These are phyloP conservation scores for Hymenoscyphus scutula DNA, from an alignment of 2,329 filamentous ascomycete genomes.

Conservation along the genomic window DNA sequence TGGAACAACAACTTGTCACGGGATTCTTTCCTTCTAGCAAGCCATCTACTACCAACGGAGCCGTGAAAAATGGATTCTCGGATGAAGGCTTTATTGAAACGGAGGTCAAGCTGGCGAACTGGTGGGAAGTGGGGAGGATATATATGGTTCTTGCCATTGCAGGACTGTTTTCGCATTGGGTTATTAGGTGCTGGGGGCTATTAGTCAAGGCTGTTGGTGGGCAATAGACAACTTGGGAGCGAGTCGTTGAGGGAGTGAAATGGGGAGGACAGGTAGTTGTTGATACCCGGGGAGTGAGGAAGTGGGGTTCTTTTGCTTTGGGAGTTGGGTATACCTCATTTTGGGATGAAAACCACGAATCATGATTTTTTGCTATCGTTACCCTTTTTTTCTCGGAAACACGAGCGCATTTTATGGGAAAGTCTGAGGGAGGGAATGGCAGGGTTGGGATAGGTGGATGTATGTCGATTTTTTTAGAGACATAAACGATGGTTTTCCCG, in stretches of 20 bases:
- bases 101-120: conserved; percentile 34
- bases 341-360: neutral
- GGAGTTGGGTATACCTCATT: neutral
- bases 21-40: conserved; percentile 66
- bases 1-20: conserved; percentile 77
- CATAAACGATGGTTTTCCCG: neutral
- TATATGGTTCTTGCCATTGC: conserved; percentile 1
- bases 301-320: neutral
- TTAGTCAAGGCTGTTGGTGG: neutral
- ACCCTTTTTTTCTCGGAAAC: neutral
- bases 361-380: neutral
- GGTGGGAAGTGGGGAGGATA: conserved; percentile 30
- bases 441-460: neutral
- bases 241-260: too few species aligned
- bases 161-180: neutral
- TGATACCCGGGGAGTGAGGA: neutral
- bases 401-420: neutral
- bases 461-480: neutral
- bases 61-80: conserved; percentile 13
- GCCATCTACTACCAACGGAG: conserved; percentile 19
- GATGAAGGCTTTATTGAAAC: conserved; percentile 34
- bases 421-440: neutral
- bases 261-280: neutral
- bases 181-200: neutral
- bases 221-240: neutral